Base-by-base conservation (phyloP, 2,329 filamentous ascomycete genomes). In the Nannizzia gypsea region DNA sequence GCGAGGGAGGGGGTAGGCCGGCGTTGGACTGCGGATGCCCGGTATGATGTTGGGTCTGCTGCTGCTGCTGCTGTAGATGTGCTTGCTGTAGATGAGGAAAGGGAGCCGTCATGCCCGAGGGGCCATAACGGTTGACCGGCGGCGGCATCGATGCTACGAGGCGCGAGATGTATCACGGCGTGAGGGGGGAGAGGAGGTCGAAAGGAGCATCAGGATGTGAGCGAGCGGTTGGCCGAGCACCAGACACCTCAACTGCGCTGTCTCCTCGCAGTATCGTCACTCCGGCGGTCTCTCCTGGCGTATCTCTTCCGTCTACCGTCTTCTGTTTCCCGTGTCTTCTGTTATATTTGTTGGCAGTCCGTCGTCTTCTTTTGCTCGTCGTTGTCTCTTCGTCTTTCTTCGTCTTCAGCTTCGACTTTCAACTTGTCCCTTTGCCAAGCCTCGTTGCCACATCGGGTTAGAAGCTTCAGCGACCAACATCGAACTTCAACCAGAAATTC, bases 1-100 rank as follows among this genome's bases (percentile, higher is more conserved):
- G 77, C 52, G 78, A 80, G 59, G 82, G 81, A 63, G 80, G 78
- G 58, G 79, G 80, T 2, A 82, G 75, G 15, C 75, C 75, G 56
- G 74, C 70, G 62, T 73, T 77, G 67, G 74, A 73, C 67, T 78
- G 77, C 57, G 77, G 67, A 61, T 75, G 73, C 17, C 67, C 66
- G 59, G 57, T 55, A 64, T 74, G 70, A 46, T 74, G 75, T 57
- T 79, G 76, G 65, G 77, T 73, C 64, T 78, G 76, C 65, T 74
- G 75, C 63, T 69, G 64, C 62, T 63, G 67, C 61, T 76, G 70
- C 65, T 75, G 72, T 63, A 79, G 69, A 64, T 78, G 72, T 63
- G 73, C 76, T 65, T 76, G 78, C 65, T 81, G 80, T 58, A 83
- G 74, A 65, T 83, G 79, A 52, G 78, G 73, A 70, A 85, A 86